Base-by-base conservation (phyloP, 1,139 yeast genomes). In the Diutina scorzettiae region DNA sequence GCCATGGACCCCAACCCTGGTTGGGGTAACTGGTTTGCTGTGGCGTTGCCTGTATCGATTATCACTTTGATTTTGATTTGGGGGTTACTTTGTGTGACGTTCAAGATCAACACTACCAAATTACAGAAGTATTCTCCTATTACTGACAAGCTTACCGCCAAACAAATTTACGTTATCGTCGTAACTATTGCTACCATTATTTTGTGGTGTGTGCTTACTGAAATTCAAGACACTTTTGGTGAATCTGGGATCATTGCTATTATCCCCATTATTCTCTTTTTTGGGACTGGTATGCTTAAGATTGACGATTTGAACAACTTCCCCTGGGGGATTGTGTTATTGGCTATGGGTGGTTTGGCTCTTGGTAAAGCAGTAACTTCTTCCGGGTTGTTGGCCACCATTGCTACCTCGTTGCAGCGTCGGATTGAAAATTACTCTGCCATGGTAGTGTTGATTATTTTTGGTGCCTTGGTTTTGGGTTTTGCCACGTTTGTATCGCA, bases 281-380 rank as follows among this genome's bases (percentile, higher is more conserved):
- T 87, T 53, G 96, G 96, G 21, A 76, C 95, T 0, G 96, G 96
- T 2, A 61, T 87, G 36, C 63, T 89, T 47, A 76, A 81, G 36
- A 78, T 83, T 11, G 94, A 85, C 44, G 97, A 89, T 56, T 83
- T 89, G 57, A 89, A 89, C 62, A 86, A 83, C 56, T 89, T 83
- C 62, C 78, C 95, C 48, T 89, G 97, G 97, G 81, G 91, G 1
- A 89, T 89, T 53, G 87, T 89, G 17, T 75, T 89, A 45, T 69
- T 89, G 49, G 96, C 96, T 5, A 87, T 87, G 96, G 97, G 97
- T 44, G 97, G 97, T 52, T 73, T 86, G 47, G 94, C 96, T 0
- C 68, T 89, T 37, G 97, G 97, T 46, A 84, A 82, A 57, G 96
- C 94, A 1, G 94, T 89, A 5, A 75, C 91, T 1, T 80, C 93